These are phyloP conservation scores for Apophysomyces sp. DNA, from an alignment of 371 early-diverging fungal genomes.

Conservation along the genomic window DNA sequence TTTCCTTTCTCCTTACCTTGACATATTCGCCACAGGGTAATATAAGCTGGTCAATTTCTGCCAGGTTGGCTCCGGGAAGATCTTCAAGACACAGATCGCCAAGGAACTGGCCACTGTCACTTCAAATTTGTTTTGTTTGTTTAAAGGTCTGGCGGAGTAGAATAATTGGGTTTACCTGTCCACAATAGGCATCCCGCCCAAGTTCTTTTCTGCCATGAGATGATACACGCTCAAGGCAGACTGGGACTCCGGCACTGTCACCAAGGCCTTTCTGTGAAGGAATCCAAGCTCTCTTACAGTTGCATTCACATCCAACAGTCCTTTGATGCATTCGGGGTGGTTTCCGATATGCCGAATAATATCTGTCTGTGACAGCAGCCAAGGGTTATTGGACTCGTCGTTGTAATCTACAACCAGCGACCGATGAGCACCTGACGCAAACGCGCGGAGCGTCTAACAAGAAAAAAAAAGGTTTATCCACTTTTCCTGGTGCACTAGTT, in stretches of 20 bases:
- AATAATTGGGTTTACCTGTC: slow-evolving; percentile 21
- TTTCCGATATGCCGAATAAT: slow-evolving; percentile 48
- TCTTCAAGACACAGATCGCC: slow-evolving; percentile 52
- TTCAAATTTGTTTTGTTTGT: background rate
- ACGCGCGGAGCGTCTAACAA: slow-evolving; percentile 39
- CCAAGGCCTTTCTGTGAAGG: slow-evolving; percentile 16
- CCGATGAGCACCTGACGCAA: slow-evolving; percentile 51
- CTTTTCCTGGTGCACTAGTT: background rate
- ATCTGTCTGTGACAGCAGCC: slow-evolving; percentile 56
- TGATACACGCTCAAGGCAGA: slow-evolving; percentile 45
- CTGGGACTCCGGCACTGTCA: slow-evolving; percentile 31
- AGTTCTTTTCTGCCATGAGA: slow-evolving; percentile 43
- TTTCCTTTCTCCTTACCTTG: slow-evolving; percentile 20
- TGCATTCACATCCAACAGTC: slow-evolving; percentile 30
- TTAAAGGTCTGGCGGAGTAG: background rate
- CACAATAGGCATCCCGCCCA: slow-evolving; percentile 52
- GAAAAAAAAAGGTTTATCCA: background rate
- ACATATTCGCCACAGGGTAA: slow-evolving; percentile 49
- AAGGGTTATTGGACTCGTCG: slow-evolving; percentile 28
- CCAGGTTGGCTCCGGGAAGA: slow-evolving; percentile 46
- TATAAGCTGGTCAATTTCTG: slow-evolving; percentile 34
- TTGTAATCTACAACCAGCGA: slow-evolving; percentile 39
- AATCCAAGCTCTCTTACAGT: slow-evolving; percentile 32
- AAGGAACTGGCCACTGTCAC: slow-evolving; percentile 24
- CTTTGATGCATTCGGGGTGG: slow-evolving; percentile 40